A percentile compares a stretch with the other conserved stretches of the same genome.
Evolutionary conservation across 1,139 yeast species (phyloP).

Genomic region (Wickerhamomyces sp.): DNA sequence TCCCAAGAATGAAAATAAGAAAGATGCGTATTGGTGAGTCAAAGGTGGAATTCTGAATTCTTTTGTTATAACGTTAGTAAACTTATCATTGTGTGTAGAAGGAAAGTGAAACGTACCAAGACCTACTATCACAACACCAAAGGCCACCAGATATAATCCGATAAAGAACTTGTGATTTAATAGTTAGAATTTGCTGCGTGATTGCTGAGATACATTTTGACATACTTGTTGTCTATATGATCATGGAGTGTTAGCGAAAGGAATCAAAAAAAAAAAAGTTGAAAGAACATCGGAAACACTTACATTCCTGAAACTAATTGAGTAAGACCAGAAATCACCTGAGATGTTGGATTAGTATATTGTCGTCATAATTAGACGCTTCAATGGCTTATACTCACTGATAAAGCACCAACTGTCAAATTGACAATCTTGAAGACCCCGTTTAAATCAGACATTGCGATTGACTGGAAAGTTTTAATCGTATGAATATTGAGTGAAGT

Average conservation of each 20-base stretch:
- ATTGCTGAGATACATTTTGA: conserved; percentile 2
- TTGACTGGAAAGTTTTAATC: too few species aligned
- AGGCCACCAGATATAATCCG: conserved; percentile 50
- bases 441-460: conserved; percentile 24
- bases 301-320: conserved; percentile 57
- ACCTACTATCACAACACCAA: conserved; percentile 52
- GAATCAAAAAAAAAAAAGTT: background rate
- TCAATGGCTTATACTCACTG: conserved; percentile 38
- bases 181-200: background rate
- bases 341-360: conserved; percentile 1
- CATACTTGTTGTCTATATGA: conserved; percentile 31
- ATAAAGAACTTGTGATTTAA: conserved; percentile 40
- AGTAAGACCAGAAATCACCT: conserved; percentile 52
- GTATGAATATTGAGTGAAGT: background rate
- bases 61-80: conserved; percentile 8
- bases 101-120: conserved; percentile 37
- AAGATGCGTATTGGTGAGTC: conserved; percentile 70
- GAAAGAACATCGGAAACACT: too few species aligned
- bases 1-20: conserved; percentile 78
- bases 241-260: conserved; percentile 2
- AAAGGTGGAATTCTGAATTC: conserved; percentile 67
- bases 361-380: background rate
- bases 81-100: background rate
- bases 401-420: conserved; percentile 55
- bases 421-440: conserved; percentile 59